Base-by-base conservation (phyloP, 306 rosid species). In the Rubus idaeus region DNA sequence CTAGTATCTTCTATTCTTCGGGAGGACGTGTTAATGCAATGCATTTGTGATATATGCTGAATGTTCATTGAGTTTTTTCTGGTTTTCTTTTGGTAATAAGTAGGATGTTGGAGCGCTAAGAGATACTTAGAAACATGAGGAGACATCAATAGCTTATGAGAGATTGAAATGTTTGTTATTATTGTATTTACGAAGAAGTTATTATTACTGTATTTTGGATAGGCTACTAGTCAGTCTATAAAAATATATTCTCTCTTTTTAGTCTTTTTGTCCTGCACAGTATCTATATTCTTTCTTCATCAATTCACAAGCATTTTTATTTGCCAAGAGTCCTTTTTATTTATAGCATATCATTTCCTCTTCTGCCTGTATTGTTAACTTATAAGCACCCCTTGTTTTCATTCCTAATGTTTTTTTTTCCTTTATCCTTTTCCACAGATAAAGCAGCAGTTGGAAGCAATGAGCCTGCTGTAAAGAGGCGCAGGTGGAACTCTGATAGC, bases 391-490 rank as follows among this genome's bases (percentile, higher is more conserved):
- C 18, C 8, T 13, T 16, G 47, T 57, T 46, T 30, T 13, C 68
- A 74, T 58, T 61, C 58, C 57, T 46, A 64, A 41, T n/a, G 3
- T n/a, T 30, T 20, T 30, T 23, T 30, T 12, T 47, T 16, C 20
- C 2, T 20, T n/a, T 14, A 20, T 37, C 4, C 39, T 11, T 4
- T 73, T 73, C 44, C 71, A 67, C 86, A 89, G 98, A 93, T 75
- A 92, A 87, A 83, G 75, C 80, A 58, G 75, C 64, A 49, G 85
- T 68, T 81, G 96, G 90, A 80, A 90, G 77, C 81, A 88, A 39
- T 77, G 98, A 96, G 84, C 92, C 97, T 55, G 57, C 96, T 50
- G 57, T 82, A 47, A 96, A 96, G 87, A 89, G 98, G 91, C 96
- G 99, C 13, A 87, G 93, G 87, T 96, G 99, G 99, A 91, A 84